Percentiles rank a stretch among this genome's conserved stretches.
phyloP scores from a whole-genome alignment of 345 rosid genomes.

The Psidium friedrichsthalianum region DNA sequence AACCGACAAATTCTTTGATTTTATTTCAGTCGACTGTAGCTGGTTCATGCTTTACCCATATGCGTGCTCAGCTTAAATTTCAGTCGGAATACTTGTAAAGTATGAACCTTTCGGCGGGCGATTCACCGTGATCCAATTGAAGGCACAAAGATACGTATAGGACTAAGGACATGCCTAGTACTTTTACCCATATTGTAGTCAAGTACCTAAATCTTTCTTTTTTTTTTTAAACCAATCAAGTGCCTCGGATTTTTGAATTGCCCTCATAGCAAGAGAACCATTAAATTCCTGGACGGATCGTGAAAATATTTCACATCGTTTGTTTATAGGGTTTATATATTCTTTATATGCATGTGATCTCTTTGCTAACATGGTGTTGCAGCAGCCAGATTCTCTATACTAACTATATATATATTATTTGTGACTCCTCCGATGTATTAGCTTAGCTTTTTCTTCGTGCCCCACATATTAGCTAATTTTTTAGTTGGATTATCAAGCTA shows the following conservation, averaged over 20 bases:
- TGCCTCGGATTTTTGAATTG: not conserved
- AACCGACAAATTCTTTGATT: slow-evolving; percentile 1
- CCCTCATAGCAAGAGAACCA: not conserved
- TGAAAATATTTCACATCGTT: not conserved
- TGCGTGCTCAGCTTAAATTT: not conserved
- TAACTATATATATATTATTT: not conserved
- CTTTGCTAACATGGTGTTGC: not conserved
- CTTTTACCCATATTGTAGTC: not conserved
- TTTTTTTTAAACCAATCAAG: not conserved
- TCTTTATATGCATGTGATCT: not conserved
- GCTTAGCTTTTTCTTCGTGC: not conserved
- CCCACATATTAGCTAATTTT: not conserved
- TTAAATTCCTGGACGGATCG: not conserved
- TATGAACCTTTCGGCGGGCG: not conserved
- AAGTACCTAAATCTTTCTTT: not conserved
- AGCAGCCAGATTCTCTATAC: not conserved
- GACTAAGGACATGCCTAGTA: not conserved
- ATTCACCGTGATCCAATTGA: not conserved
- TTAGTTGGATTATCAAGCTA: not conserved
- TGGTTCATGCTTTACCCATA: not conserved
- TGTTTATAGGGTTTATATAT: not conserved
- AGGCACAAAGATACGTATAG: not conserved
- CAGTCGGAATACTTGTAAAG: not conserved
- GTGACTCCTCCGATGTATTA: not conserved
- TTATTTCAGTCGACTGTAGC: not conserved